These are phyloP conservation scores for Aegilops speltoides DNA, from an alignment of 176 grass and related monocot genomes.

Conservation along the genomic window DNA sequence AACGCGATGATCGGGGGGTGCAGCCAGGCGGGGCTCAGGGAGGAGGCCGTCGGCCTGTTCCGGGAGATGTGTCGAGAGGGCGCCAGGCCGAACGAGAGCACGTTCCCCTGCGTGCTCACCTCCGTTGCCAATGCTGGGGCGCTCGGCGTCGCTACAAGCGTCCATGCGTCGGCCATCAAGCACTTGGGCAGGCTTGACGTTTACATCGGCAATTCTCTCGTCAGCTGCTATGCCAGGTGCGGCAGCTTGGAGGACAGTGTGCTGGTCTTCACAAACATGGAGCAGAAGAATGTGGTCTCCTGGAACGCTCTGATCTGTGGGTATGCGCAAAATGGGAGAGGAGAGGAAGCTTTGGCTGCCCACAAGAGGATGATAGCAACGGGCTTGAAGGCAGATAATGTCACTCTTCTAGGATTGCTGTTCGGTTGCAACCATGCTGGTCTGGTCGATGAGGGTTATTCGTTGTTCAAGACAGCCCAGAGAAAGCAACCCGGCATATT, in stretches of 20 bases:
- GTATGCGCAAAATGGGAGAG: conserved; percentile 63
- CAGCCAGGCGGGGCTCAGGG: conserved; percentile 64
- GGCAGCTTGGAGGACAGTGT: conserved; percentile 75
- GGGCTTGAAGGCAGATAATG: conserved; percentile 44
- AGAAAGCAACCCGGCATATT: conserved; percentile 47
- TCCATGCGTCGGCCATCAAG: conserved; percentile 83
- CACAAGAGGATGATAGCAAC: conserved; percentile 51
- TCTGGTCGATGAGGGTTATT: conserved; percentile 62
- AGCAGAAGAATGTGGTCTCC: conserved; percentile 58
- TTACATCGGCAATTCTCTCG: conserved; percentile 67
- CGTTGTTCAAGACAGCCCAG: conserved; percentile 49
- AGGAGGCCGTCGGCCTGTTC: conserved; percentile 61
- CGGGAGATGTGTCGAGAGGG: conserved; percentile 65
- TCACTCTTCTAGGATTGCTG: conserved; percentile 65
- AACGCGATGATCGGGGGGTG: conserved; percentile 75
- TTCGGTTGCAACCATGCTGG: conserved; percentile 87
- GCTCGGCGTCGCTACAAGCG: conserved; percentile 61
- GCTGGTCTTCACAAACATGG: conserved; percentile 47
- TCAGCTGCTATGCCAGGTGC: conserved; percentile 85
- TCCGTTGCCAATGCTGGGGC: conserved; percentile 66
- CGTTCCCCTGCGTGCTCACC: conserved; percentile 63
- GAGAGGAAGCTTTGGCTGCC: conserved; percentile 56
- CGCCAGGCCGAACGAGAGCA: conserved; percentile 46
- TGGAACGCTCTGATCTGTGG: conserved; percentile 82
- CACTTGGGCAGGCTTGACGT: conserved; percentile 49